Base-by-base conservation (phyloP, 176 grass and related monocot species). In the Calamus simplicifolius region DNA sequence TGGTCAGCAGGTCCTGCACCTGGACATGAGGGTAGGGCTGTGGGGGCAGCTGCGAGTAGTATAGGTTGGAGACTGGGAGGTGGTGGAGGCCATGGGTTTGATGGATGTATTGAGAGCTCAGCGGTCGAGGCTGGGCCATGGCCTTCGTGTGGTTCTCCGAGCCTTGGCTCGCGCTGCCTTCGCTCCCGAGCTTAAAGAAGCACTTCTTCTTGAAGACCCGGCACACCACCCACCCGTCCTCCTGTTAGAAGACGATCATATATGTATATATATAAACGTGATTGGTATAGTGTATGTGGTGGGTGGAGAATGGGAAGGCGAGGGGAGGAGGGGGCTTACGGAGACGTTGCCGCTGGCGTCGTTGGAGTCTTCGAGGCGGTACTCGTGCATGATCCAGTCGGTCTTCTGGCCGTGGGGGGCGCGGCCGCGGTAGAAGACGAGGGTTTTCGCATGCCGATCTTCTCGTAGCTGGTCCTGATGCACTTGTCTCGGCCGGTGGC, bases 171-270 rank as follows among this genome's bases (percentile, higher is more conserved):
- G 48, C 14, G 4, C 49, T 28, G 13, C 51, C 17, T 13, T 27
- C 65, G n/a, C 52, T 52, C 18, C 51, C 79, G 16, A 82, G 70
- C 57, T 98, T 98, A 43, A 98, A 98, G 68, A 98, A 92, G 50
- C 81, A 98, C 76, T 92, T 98, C 82, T 98, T 98, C 81, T 92
- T 98, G 81, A 92, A 98, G 48, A 98, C 93, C 29, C 93, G 76
- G 79, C 87, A 98, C 25, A 79, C 87, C 64, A 98, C 93, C 93
- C 93, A 98, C 51, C 93, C 93, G 27, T 92, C 93, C 67, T 98
- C 93, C 87, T 43, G 35, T 43, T 2, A 13, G 7, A 43, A 43
- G 28, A 29, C 28, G 4, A 29, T 29, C 28, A 29, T 29, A 5
- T 29, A 29, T 29, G 4, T 29, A n/a, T n/a, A n/a, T n/a, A n/a